Conservation (phyloP, 2,329 filamentous ascomycete genomes). For the Alternaria brassicae region DNA sequence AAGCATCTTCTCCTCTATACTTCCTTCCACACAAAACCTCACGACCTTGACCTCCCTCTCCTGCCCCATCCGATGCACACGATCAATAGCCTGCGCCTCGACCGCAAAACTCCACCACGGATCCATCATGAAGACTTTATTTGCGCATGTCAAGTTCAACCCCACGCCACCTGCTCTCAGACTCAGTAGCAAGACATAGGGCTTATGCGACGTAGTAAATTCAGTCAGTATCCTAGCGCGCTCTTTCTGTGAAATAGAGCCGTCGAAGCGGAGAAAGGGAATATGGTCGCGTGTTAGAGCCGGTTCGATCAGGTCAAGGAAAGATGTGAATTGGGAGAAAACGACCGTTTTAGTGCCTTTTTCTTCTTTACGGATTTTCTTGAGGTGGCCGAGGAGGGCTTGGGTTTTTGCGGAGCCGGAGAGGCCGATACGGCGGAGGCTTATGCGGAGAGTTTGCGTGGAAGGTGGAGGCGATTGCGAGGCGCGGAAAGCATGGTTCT, state of each 20-base stretch:
- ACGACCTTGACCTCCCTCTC: conserved; percentile 83
- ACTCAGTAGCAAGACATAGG: conserved; percentile 80
- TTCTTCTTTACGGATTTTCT: conserved; percentile 69
- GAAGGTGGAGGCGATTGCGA: conserved; percentile 35
- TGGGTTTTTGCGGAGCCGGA: conserved; percentile 89
- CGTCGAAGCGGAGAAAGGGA: conserved; percentile 85
- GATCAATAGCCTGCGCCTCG: conserved; percentile 96
- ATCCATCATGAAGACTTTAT: conserved; percentile 97
- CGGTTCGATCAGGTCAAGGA: conserved; percentile 87
- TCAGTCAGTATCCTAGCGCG: conserved; percentile 78
- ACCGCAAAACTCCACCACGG: conserved; percentile 99
- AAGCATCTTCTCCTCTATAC: conserved; percentile 95
- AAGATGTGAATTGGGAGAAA: conserved; percentile 97
- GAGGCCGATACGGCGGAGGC: conserved; percentile 66
- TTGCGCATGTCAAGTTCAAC: conserved; percentile 87
- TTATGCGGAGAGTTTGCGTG: conserved; percentile 58
- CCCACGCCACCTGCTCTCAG: conserved; percentile 92
- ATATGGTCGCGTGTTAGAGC: conserved; percentile 77
- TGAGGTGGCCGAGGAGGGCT: conserved; percentile 77
- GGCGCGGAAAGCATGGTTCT: conserved; percentile 49
- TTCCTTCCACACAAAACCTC: conserved; percentile 86
- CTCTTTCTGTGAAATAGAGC: conserved; percentile 84
- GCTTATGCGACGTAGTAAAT: conserved; percentile 66
- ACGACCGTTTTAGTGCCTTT: conserved; percentile 84
- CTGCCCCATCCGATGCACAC: conserved; percentile 97